Percentiles rank a stretch among this genome's conserved stretches.
These are phyloP conservation scores for Eutrema heterophyllum DNA, from an alignment of 345 rosid genomes.

Conservation along the genomic window DNA sequence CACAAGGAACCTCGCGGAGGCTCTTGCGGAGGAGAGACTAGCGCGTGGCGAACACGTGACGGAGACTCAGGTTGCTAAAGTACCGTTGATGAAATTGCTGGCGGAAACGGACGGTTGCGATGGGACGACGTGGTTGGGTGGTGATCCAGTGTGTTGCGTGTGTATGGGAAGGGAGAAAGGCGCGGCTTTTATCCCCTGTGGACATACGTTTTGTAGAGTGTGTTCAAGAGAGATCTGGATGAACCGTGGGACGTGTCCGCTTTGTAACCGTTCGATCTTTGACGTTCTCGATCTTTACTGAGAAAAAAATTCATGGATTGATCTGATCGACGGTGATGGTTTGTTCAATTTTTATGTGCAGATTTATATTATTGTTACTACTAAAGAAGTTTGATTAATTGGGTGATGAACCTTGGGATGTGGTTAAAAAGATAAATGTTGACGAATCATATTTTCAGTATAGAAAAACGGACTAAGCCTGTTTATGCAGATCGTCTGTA, in stretches of 20 bases:
- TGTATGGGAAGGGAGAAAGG: constrained; percentile 93
- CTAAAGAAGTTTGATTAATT: not conserved
- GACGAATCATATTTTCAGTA: not conserved
- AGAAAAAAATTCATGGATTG: not conserved
- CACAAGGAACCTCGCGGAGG: constrained; percentile 69
- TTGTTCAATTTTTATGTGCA: constrained; percentile 7
- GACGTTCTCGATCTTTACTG: constrained; percentile 75
- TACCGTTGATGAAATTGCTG: constrained; percentile 64
- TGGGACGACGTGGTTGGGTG: constrained; percentile 24
- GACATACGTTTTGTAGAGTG: constrained; percentile 72
- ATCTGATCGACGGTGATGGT: constrained; percentile 6
- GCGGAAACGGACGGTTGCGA: constrained; percentile 26
- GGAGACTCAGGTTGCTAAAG: constrained; percentile 13
- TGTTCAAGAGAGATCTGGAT: constrained; percentile 72
- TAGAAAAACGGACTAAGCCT: not conserved
- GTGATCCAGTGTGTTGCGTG: constrained; percentile 73
- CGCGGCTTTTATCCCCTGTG: constrained; percentile 94
- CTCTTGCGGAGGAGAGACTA: constrained; percentile 75
- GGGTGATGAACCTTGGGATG: not conserved
- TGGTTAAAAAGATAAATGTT: not conserved
- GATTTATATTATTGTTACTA: not conserved
- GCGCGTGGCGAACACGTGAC: constrained; percentile 29
- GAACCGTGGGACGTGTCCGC: constrained; percentile 62
- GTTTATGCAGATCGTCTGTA: not conserved
- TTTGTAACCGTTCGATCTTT: constrained; percentile 68